phyloP scores from a whole-genome alignment of 345 rosid genomes.

The Gossypium sturtianum region DNA sequence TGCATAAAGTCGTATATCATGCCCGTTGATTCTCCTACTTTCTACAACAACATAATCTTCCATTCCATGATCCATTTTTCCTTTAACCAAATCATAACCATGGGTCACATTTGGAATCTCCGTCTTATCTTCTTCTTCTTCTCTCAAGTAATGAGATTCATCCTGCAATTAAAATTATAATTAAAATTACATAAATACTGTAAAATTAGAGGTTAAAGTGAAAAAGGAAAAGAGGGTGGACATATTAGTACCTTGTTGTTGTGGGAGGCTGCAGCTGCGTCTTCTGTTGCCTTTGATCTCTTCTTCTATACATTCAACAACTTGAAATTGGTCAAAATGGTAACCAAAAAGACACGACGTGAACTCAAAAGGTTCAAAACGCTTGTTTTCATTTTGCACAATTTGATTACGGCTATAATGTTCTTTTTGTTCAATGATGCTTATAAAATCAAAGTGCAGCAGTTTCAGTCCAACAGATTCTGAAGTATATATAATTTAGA shows the following conservation, averaged over 20 bases:
- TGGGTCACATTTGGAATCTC: slow-evolving; percentile 21
- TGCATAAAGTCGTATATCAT: slow-evolving; percentile 42
- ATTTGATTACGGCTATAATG: neutral
- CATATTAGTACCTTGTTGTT: neutral
- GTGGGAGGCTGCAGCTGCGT: neutral
- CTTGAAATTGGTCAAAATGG: neutral
- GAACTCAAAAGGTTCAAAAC: too few relatives aligned
- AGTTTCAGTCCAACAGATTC: too few relatives aligned
- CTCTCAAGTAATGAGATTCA: neutral
- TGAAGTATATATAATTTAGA: too few relatives aligned
- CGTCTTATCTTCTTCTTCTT: slow-evolving; percentile 6
- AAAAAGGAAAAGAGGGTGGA: neutral
- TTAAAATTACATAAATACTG: too few relatives aligned
- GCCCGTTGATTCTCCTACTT: slow-evolving; percentile 25
- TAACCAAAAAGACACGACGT: too few relatives aligned
- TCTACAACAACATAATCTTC: slow-evolving; percentile 51
- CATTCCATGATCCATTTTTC: slow-evolving; percentile 47
- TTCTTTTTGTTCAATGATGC: too few relatives aligned
- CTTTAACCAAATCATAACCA: slow-evolving; percentile 46
- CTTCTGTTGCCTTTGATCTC: neutral
- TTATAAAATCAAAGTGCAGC: too few relatives aligned
- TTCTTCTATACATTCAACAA: neutral
- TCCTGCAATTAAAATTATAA: neutral
- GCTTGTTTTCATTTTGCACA: neutral
- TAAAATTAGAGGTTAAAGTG: too few relatives aligned